A percentile compares a stretch with the other conserved stretches of the same genome.
phyloP scores from a whole-genome alignment of 768 basidiomycete species.

The Sporobolomyces pararoseus region DNA sequence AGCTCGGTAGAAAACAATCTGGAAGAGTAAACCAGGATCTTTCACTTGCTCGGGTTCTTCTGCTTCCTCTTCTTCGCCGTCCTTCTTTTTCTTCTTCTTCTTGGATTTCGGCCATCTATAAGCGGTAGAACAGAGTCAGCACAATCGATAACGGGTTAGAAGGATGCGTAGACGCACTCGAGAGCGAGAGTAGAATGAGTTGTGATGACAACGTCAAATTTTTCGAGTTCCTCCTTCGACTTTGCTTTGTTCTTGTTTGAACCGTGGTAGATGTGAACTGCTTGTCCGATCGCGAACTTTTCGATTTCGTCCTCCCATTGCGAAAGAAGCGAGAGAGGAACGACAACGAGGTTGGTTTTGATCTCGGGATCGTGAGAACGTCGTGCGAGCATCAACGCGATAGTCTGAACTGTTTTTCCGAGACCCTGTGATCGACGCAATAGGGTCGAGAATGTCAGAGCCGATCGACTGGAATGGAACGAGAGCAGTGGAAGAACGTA shows the following conservation, averaged over 20 bases:
- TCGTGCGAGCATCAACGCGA: slow-evolving; percentile 71
- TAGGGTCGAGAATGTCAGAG: too few relatives aligned
- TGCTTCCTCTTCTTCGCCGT: slow-evolving; percentile 26
- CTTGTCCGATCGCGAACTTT: slow-evolving; percentile 62
- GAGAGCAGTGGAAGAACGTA: neutral
- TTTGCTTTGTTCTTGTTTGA: slow-evolving; percentile 63
- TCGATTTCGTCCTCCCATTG: slow-evolving; percentile 71
- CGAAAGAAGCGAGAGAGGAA: slow-evolving; percentile 47
- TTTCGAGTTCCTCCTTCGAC: slow-evolving; percentile 47
- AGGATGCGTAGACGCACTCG: slow-evolving; percentile 44
- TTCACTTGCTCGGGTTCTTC: slow-evolving; percentile 29
- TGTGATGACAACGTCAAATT: slow-evolving; percentile 52
- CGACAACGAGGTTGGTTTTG: slow-evolving; percentile 65
- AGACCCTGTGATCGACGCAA: slow-evolving; percentile 13
- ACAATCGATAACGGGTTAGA: too few relatives aligned
- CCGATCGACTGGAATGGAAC: neutral
- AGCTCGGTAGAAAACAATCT: slow-evolving; percentile 10
- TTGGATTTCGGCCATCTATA: slow-evolving; percentile 37
- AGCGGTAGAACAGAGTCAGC: slow-evolving; percentile 53
- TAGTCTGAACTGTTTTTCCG: slow-evolving; percentile 70
- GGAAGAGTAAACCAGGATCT: slow-evolving; percentile 12
- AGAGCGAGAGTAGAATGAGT: slow-evolving; percentile 66
- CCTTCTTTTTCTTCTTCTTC: slow-evolving; percentile 46
- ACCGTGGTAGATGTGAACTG: slow-evolving; percentile 79
- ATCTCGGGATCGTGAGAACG: slow-evolving; percentile 54